These are phyloP conservation scores for Neonectria neomacrospora DNA, from an alignment of 2,329 filamentous ascomycete genomes.

Conservation along the genomic window DNA sequence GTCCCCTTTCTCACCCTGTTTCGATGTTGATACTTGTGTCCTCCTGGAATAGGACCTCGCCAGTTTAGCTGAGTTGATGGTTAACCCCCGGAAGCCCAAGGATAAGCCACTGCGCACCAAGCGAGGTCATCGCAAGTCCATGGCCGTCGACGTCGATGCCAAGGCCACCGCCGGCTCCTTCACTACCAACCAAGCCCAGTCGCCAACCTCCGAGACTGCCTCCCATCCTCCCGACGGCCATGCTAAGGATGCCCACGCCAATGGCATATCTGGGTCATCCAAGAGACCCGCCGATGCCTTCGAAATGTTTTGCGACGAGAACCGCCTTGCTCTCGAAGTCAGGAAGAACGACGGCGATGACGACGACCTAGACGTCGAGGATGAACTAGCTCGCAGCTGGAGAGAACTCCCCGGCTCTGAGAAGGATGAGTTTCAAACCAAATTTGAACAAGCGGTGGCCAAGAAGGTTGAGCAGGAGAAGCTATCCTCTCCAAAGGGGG, in stretches of 20 bases:
- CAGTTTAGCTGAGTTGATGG: conserved; percentile 48
- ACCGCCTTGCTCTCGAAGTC: conserved; percentile 56
- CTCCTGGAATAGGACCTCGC: conserved; percentile 48
- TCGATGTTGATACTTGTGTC: conserved; percentile 51
- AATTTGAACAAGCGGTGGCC: conserved; percentile 42
- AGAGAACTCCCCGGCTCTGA: conserved; percentile 62
- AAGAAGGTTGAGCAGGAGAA: conserved; percentile 45
- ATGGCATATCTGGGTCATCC: conserved; percentile 54
- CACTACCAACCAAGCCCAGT: conserved; percentile 60
- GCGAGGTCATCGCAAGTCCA: conserved; percentile 74
- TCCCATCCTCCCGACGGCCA: conserved; percentile 47
- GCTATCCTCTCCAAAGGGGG: conserved; percentile 27
- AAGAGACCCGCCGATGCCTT: conserved; percentile 62
- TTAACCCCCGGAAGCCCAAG: conserved; percentile 69
- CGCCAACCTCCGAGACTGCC: conserved; percentile 62
- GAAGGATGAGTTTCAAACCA: conserved; percentile 60
- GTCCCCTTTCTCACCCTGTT: conserved; percentile 34
- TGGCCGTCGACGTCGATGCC: conserved; percentile 57
- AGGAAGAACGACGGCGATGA: conserved; percentile 55
- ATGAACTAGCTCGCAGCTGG: conserved; percentile 66
- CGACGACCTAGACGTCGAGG: conserved; percentile 57
- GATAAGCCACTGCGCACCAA: conserved; percentile 82
- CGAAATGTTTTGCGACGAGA: conserved; percentile 65
- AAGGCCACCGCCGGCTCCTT: conserved; percentile 55
- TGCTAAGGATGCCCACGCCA: conserved; percentile 49